Conservation (phyloP, 2,329 filamentous ascomycete species). For the Xylaria sp. region DNA sequence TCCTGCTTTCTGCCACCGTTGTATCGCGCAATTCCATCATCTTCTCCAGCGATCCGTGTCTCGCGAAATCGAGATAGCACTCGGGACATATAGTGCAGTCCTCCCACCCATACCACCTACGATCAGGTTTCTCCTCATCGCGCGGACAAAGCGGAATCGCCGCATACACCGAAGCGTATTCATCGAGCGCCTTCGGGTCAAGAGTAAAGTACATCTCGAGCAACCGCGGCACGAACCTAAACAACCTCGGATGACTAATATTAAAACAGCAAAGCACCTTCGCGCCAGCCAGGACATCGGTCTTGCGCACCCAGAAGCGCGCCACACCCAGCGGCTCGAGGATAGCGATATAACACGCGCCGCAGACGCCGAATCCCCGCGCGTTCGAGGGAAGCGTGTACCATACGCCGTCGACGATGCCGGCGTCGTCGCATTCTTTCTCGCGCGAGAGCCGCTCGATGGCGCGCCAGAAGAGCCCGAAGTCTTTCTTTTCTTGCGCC, state of each 20-base stretch:
- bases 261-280: constrained; percentile 52
- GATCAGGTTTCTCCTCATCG: constrained; percentile 40
- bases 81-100: constrained; percentile 52
- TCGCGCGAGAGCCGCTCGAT: constrained; percentile 45
- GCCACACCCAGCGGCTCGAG: constrained; percentile 48
- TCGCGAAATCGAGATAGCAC: constrained; percentile 52
- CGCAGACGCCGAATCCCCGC: constrained; percentile 51
- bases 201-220: constrained; percentile 49
- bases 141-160: constrained; percentile 47
- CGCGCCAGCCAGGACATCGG: constrained; percentile 30
- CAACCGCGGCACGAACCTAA: constrained; percentile 40
- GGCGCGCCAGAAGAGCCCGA: constrained; percentile 51
- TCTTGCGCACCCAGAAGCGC: constrained; percentile 47
- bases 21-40: constrained; percentile 47
- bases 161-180: constrained; percentile 48
- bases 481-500: constrained; percentile 48
- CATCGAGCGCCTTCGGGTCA: constrained; percentile 43
- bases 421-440: constrained; percentile 48
- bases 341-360: constrained; percentile 51
- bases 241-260: constrained; percentile 46
- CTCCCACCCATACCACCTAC: constrained; percentile 53
- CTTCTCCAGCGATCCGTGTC: constrained; percentile 45
- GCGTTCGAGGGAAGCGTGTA: constrained; percentile 51
- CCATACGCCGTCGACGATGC: constrained; percentile 49
- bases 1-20: constrained; percentile 30